These are phyloP conservation scores for Escovopsis sp. DNA, from an alignment of 2,329 filamentous ascomycete genomes.

Conservation along the genomic window DNA sequence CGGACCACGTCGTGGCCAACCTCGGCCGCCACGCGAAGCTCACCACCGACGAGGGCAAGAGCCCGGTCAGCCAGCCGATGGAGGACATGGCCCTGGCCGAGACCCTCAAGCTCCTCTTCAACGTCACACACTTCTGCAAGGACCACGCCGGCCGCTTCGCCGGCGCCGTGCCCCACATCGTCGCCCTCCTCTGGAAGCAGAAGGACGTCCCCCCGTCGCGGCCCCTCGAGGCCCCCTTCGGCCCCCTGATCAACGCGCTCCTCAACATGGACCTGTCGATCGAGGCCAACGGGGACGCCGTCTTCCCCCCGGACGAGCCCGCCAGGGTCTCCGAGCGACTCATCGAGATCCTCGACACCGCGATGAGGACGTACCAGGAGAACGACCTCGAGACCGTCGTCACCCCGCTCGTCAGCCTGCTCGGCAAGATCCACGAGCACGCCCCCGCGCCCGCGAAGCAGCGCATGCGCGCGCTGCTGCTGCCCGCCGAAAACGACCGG, in stretches of 20 bases:
- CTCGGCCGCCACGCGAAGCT: conserved; percentile 52
- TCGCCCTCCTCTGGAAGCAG: conserved; percentile 51
- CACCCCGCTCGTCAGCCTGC: conserved; percentile 58
- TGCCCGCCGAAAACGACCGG: conserved; percentile 67
- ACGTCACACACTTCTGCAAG: conserved; percentile 63
- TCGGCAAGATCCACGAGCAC: conserved; percentile 56
- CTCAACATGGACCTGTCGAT: conserved; percentile 60
- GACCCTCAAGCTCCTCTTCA: conserved; percentile 79
- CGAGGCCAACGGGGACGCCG: conserved; percentile 34
- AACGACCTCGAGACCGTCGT: conserved; percentile 57
- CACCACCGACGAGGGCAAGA: conserved; percentile 14
- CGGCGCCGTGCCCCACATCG: conserved; percentile 51
- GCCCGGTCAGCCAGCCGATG: conserved; percentile 36
- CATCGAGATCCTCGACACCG: conserved; percentile 53
- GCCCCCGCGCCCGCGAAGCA: conserved; percentile 47
- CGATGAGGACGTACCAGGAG: conserved; percentile 48
- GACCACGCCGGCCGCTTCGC: conserved; percentile 48
- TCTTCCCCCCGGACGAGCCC: conserved; percentile 53
- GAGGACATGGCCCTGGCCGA: conserved; percentile 70
- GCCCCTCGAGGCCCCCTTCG: conserved; percentile 59
- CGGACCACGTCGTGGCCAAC: conserved; percentile 51
- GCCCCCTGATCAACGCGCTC: conserved; percentile 63
- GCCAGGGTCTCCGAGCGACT: conserved; percentile 48
- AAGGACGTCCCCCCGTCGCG: conserved; percentile 42
- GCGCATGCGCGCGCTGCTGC: conserved; percentile 49